A percentile compares a stretch with the other conserved stretches of the same genome.
Conservation (phyloP, 306 rosid genomes). For the Urtica urens region DNA sequence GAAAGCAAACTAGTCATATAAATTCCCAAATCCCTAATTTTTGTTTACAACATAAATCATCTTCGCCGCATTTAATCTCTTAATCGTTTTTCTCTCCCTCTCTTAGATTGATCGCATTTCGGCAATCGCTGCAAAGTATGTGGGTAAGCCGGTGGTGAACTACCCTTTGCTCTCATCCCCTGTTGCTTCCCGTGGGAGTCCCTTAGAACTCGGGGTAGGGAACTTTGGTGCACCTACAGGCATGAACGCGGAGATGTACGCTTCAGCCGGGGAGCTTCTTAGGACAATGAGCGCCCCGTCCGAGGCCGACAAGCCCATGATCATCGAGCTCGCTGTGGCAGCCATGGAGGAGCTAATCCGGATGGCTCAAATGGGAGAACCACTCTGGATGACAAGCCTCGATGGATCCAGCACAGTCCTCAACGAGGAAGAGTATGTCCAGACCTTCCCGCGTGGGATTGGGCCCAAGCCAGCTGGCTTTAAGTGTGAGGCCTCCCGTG, state of each 20-base stretch:
- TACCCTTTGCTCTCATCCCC: constrained; percentile 63
- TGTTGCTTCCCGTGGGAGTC: constrained; percentile 42
- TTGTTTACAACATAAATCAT: background rate
- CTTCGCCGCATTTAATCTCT: background rate
- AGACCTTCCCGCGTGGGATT: constrained; percentile 72
- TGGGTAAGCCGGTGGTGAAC: constrained; percentile 79
- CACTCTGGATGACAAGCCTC: constrained; percentile 71
- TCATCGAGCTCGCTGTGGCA: constrained; percentile 86
- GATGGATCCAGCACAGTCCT: constrained; percentile 46
- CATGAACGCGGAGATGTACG: constrained; percentile 48
- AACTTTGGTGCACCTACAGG: constrained; percentile 48
- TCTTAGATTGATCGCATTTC: constrained; percentile 80
- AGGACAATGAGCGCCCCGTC: constrained; percentile 55
- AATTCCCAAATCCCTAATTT: background rate
- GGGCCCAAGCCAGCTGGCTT: constrained; percentile 63
- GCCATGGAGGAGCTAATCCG: constrained; percentile 85
- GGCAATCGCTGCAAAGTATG: constrained; percentile 86
- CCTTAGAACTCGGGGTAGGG: constrained; percentile 54
- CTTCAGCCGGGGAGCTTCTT: constrained; percentile 51
- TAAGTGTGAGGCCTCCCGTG: constrained; percentile 74
- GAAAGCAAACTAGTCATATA: background rate
- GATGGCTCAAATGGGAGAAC: constrained; percentile 89
- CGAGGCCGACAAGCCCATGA: constrained; percentile 79
- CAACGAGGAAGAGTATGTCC: constrained; percentile 69
- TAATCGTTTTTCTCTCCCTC: background rate